A percentile compares a stretch with the other conserved stretches of the same genome.
phyloP scores from a whole-genome alignment of 352 stramenopile genomes.

The Elongisporangium prolatum region DNA sequence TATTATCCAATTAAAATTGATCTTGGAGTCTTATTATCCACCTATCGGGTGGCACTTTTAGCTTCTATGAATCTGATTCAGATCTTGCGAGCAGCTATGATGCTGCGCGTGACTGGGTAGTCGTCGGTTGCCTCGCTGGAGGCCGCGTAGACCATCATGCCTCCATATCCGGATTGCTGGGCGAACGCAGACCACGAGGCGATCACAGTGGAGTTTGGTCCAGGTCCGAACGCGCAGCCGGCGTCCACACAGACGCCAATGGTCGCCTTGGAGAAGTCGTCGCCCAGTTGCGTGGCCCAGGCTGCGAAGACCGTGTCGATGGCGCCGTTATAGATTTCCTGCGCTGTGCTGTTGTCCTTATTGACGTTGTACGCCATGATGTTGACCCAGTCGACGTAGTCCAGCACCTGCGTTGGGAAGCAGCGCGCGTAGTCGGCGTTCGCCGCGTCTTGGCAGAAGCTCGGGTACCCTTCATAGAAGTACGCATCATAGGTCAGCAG shows the following conservation, averaged over 20 bases:
- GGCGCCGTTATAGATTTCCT: conserved; percentile 45
- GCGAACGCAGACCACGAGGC: conserved; percentile 42
- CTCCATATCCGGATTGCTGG: conserved; percentile 24
- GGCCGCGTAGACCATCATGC: conserved; percentile 76
- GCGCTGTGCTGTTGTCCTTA: conserved; percentile 27
- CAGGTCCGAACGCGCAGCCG: conserved; percentile 60
- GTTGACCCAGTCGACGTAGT: conserved; percentile 72
- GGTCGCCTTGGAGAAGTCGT: conserved; percentile 42
- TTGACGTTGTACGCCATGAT: conserved; percentile 86
- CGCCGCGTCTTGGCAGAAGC: conserved; percentile 40
- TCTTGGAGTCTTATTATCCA: background rate
- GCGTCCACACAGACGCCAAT: conserved; percentile 48
- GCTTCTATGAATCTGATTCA: background rate
- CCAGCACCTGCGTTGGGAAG: conserved; percentile 45
- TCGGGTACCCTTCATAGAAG: conserved; percentile 52
- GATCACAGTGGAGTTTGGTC: conserved; percentile 51
- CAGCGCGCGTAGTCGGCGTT: conserved; percentile 47
- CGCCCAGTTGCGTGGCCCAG: conserved; percentile 39
- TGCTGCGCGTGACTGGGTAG: conserved; percentile 45
- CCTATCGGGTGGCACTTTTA: background rate
- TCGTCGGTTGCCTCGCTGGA: conserved; percentile 46
- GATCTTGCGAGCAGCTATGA: conserved; percentile 13
- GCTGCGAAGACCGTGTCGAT: conserved; percentile 48
- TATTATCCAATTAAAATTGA: background rate
- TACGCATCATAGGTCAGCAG: conserved; percentile 74